Percentiles rank a stretch among this genome's conserved stretches.
Evolutionary conservation across 192 early-diverging fungal species (phyloP).

Genomic region (Cladochytrium replicatum): DNA sequence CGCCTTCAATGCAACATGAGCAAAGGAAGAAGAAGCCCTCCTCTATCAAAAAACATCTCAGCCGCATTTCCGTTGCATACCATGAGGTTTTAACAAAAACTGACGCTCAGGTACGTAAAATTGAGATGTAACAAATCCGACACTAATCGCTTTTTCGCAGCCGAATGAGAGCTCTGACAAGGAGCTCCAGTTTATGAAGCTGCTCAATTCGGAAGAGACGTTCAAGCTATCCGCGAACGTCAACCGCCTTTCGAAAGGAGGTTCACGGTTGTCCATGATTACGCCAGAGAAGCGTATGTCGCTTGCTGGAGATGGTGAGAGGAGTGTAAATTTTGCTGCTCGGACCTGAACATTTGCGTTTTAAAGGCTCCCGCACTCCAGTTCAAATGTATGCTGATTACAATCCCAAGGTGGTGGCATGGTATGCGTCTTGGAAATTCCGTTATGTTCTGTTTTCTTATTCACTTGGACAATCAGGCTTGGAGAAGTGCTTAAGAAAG

Average conservation of each 20-base stretch:
- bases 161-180: constrained; percentile 12
- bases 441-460: neutral
- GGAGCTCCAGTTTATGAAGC: constrained; percentile 37
- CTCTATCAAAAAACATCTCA: constrained; percentile 24
- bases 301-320: constrained; percentile 1
- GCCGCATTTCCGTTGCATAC: constrained; percentile 26
- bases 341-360: too few species aligned
- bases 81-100: constrained; percentile 24
- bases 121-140: neutral
- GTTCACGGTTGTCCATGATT: constrained; percentile 2
- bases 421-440: constrained; percentile 16
- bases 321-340: constrained; percentile 6
- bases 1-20: constrained; percentile 7
- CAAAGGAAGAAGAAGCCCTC: constrained; percentile 15
- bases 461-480: constrained; percentile 6
- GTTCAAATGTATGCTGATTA: constrained; percentile 30
- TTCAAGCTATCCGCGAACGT: constrained; percentile 28
- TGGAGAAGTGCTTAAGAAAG: constrained; percentile 9
- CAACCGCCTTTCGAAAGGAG: constrained; percentile 1
- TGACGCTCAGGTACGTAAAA: constrained; percentile 6
- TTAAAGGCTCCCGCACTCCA: neutral
- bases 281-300: neutral
- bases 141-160: neutral
- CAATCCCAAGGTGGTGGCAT: constrained; percentile 25
- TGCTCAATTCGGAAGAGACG: constrained; percentile 36